Base-by-base conservation (phyloP, 345 rosid species). In the Viola odorata region DNA sequence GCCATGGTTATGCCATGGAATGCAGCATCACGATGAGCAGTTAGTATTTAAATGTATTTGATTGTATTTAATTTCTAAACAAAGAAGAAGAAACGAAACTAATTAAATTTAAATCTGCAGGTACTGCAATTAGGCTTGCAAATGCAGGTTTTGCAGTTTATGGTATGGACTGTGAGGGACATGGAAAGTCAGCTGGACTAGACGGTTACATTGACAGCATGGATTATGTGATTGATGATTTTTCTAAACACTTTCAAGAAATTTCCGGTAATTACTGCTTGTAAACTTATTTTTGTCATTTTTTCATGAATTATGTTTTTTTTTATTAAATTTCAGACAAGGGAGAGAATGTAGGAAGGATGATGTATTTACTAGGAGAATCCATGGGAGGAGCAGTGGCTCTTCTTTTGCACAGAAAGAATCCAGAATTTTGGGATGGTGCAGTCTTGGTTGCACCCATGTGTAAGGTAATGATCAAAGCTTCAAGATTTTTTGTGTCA, bases 1-100 rank as follows among this genome's bases (percentile, higher is more conserved):
- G 91, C 77, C 96, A 91, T 66, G 98, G 98, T 4, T 91, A 91
- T 52, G 96, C 75, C 66, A 91, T 91, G 98, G 98, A 91, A 50
- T 83, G 95, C 74, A 88, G 96, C 83, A 78, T 86, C 65, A 83
- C 96, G 76, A 85, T 88, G 98, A 71, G 76, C 72, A 82, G 96
- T 91, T 16, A 69, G 75, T 68, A 58, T 13, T n/a, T n/a, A n/a
- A n/a, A n/a, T n/a, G n/a, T n/a, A n/a, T n/a, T n/a, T n/a, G n/a
- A n/a, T n/a, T n/a, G n/a, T n/a, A n/a, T n/a, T 8, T 45, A 45
- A n/a, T n/a, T n/a, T n/a, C n/a, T n/a, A n/a, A n/a, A n/a, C n/a
- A n/a, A n/a, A n/a, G n/a, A n/a, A n/a, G n/a, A n/a, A n/a, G n/a
- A n/a, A n/a, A n/a, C n/a, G n/a, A n/a, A n/a, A n/a, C 10, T 41